Evolutionary conservation across 2,329 filamentous ascomycete genomes (phyloP).

Genomic region (Harringtonia lauricola): DNA sequence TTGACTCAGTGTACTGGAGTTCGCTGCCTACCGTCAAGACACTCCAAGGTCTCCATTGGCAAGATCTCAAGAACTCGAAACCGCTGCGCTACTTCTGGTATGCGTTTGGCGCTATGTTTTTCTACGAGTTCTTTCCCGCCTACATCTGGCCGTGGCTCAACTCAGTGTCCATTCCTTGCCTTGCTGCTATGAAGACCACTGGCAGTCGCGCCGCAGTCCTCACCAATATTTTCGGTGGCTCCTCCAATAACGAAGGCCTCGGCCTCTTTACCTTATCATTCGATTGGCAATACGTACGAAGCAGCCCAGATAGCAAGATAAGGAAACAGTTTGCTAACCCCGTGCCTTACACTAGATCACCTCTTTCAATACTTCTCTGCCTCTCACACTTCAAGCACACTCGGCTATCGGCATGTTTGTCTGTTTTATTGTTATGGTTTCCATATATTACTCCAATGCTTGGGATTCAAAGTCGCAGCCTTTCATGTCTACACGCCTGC

Average conservation of each 20-base stretch:
- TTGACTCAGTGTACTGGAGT: conserved; percentile 45
- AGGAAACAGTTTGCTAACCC: neutral
- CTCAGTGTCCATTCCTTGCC: conserved; percentile 40
- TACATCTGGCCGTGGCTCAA: conserved; percentile 46
- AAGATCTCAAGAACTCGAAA: conserved; percentile 35
- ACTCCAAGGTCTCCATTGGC: conserved; percentile 43
- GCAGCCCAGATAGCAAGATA: conserved; percentile 5
- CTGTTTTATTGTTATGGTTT: conserved; percentile 38
- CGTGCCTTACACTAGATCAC: conserved; percentile 31
- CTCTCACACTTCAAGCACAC: conserved; percentile 38
- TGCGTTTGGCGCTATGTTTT: conserved; percentile 29
- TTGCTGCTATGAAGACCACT: conserved; percentile 39
- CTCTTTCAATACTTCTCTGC: conserved; percentile 39
- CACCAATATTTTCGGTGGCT: conserved; percentile 39
- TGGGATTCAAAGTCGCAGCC: conserved; percentile 35
- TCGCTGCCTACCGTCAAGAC: conserved; percentile 40
- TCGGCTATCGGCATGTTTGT: conserved; percentile 31
- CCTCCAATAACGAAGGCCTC: conserved; percentile 39
- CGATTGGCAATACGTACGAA: conserved; percentile 46
- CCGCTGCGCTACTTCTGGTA: conserved; percentile 42
- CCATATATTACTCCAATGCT: conserved; percentile 37
- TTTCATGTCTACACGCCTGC: conserved; percentile 43
- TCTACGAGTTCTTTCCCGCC: conserved; percentile 41
- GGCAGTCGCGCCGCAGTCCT: conserved; percentile 30
- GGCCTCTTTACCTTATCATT: conserved; percentile 36